A percentile compares a stretch with the other conserved stretches of the same genome.
These are phyloP conservation scores for Hydnomerulius pinastri DNA, from an alignment of 768 basidiomycete species.

Conservation along the genomic window DNA sequence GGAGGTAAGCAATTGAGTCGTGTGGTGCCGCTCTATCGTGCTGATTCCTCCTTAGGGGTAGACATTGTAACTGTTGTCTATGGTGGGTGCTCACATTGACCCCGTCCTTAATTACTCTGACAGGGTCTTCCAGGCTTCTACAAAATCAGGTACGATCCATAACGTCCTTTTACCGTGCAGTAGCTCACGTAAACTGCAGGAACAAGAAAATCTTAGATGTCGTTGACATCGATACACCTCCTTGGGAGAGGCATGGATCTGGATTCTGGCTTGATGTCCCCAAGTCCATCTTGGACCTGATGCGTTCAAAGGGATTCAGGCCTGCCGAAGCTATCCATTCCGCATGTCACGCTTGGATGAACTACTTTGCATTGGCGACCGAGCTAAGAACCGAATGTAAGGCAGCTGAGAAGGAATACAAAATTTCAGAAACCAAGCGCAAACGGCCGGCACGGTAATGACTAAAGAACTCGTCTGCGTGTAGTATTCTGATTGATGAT, in stretches of 20 bases:
- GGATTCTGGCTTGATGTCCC: constrained; percentile 85
- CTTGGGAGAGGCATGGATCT: constrained; percentile 71
- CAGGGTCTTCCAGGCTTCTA: constrained; percentile 63
- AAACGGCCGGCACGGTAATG: constrained; percentile 58
- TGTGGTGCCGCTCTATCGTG: not conserved
- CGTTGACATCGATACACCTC: constrained; percentile 75
- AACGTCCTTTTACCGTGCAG: not conserved
- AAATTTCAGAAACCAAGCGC: constrained; percentile 46
- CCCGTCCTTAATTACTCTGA: not conserved
- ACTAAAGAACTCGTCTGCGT: not conserved
- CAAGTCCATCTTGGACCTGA: constrained; percentile 47
- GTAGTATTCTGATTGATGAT: not conserved
- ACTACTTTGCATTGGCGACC: constrained; percentile 65
- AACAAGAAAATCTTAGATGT: constrained; percentile 68
- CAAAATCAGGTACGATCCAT: constrained; percentile 61
- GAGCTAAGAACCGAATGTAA: constrained; percentile 87
- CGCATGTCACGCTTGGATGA: constrained; percentile 82
- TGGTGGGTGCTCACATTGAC: constrained; percentile 45
- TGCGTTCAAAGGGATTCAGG: constrained; percentile 56
- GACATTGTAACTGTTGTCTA: constrained; percentile 71
- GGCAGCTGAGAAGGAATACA: constrained; percentile 73
- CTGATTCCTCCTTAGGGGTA: constrained; percentile 44
- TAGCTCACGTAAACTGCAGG: constrained; percentile 35
- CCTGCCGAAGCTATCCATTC: constrained; percentile 83
- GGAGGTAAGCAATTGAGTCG: constrained; percentile 54